A percentile compares a stretch with the other conserved stretches of the same genome.
These are phyloP conservation scores for Talaromyces sp. DNA, from an alignment of 2,329 filamentous ascomycete species.

Conservation along the genomic window DNA sequence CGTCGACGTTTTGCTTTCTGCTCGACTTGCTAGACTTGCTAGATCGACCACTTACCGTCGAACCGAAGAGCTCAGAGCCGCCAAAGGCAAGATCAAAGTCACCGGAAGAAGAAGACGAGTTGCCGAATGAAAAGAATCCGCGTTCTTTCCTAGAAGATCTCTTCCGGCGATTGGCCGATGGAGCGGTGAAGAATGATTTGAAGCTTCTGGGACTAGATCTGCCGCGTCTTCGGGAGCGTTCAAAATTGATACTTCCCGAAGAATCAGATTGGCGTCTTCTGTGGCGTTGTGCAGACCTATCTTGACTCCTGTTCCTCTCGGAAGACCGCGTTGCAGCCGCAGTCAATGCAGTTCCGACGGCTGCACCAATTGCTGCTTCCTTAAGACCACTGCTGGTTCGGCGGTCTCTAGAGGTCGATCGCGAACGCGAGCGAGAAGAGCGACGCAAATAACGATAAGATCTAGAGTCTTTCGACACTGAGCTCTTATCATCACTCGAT, in stretches of 20 bases:
- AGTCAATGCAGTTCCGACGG: conserved; percentile 20
- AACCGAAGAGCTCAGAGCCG: conserved; percentile 52
- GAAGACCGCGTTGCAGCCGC: conserved; percentile 6
- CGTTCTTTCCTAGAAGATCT: conserved; percentile 46
- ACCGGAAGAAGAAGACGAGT: conserved; percentile 65
- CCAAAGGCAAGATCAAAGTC: conserved; percentile 69
- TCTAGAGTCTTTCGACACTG: conserved; percentile 8
- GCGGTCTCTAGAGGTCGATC: conserved; percentile 29
- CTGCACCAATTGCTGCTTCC: conserved; percentile 33
- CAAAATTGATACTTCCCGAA: conserved; percentile 28
- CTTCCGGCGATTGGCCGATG: conserved; percentile 52
- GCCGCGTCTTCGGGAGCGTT: conserved; percentile 12
- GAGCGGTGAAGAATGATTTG: conserved; percentile 60
- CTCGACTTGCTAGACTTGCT: conserved; percentile 33
- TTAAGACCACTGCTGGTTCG: conserved; percentile 28
- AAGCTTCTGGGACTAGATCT: conserved; percentile 43
- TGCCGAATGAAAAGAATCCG: conserved; percentile 58
- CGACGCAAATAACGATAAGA: conserved; percentile 26
- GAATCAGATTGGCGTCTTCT: conserved; percentile 48
- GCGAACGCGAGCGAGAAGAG: conserved; percentile 44
- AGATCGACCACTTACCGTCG: conserved; percentile 15
- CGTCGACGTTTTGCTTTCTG: conserved; percentile 39
- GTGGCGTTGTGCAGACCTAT: conserved; percentile 19
- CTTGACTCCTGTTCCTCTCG: conserved; percentile 7
- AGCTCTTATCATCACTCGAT: conserved; percentile 14